Evolutionary conservation across 805 yeast species (phyloP), one percentile per base, ranked within the genome.

Genomic region (Maudiozyma saulgeensis): DNA sequence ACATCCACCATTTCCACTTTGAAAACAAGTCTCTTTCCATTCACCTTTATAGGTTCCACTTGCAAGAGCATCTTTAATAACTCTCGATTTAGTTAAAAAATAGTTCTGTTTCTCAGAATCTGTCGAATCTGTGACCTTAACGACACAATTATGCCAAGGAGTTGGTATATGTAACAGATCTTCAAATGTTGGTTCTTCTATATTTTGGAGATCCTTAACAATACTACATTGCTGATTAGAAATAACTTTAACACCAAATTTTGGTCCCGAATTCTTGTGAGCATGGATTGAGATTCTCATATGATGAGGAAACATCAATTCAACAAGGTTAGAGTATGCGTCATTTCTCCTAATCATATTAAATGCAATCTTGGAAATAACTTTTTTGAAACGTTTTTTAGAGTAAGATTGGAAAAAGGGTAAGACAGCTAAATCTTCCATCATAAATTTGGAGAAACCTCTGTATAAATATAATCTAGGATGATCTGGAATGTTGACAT

Each of bases 271-370:
- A 52, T 79, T 80, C 38, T 67, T 72, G 59, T 80, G 84, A 0
- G 84, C 82, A 61, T 80, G 84, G 52, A 80, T 79, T 8, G 83
- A 78, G 34, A 79, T 67, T 56, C 84, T 70, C 59, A 79, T 60
- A 56, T 79, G 82, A 58, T 75, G 78, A 6, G 84, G 84, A 50
- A 80, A 78, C 37, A 78, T 59, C 49, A 79, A 62, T 52, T 79
- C 84, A 37, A 80, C 82, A 55, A 79, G 66, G 59, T 80, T 80
- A 8, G 84, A 79, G 58, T 80, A 79, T 1, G 84, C 84, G 56
- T 80, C 84, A 57, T 80, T 80, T 54, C 84, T 67, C 58, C 74
- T 78, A 51, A 80, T 80, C 84, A 80, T 80, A 58, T 79, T 82
- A 60, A 78, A 79, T 1, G 84, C 81, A 43, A 79, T 76, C 50